Conservation (phyloP, 2,329 filamentous ascomycete species). For the Alternaria sp. region DNA sequence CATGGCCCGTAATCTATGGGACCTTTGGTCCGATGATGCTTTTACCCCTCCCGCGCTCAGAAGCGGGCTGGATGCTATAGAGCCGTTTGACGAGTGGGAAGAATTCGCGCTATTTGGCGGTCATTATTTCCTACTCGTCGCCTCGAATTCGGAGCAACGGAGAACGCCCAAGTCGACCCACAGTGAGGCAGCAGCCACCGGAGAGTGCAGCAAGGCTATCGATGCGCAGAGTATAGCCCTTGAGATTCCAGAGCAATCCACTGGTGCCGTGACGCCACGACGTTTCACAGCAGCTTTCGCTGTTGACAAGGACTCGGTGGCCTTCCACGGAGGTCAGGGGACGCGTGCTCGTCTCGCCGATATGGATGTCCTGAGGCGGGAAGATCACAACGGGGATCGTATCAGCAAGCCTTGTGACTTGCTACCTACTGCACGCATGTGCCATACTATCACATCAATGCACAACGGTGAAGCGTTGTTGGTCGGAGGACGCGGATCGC, state of each 20-base stretch:
- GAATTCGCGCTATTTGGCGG: constrained; percentile 85
- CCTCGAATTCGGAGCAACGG: constrained; percentile 55
- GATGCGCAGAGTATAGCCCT: constrained; percentile 25
- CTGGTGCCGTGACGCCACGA: constrained; percentile 35
- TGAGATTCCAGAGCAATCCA: constrained; percentile 19
- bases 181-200: constrained; percentile 9
- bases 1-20: constrained; percentile 75
- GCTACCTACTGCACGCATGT: constrained; percentile 62
- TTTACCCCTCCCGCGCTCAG: constrained; percentile 71
- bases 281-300: constrained; percentile 53
- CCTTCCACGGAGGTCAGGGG: constrained; percentile 57
- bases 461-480: constrained; percentile 68
- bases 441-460: constrained; percentile 77
- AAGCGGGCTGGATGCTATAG: constrained; percentile 70
- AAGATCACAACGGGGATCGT: constrained; percentile 34
- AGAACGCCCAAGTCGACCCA: constrained; percentile 17
- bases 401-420: constrained; percentile 43
- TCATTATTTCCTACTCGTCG: constrained; percentile 83
- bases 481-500: constrained; percentile 80
- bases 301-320: constrained; percentile 42
- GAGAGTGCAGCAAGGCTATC: constrained; percentile 4
- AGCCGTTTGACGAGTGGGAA: constrained; percentile 96
- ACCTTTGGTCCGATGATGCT: constrained; percentile 75
- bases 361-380: constrained; percentile 50
- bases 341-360: constrained; percentile 58